Evolutionary conservation across 2,329 filamentous ascomycete species (phyloP).

Genomic region (Fusarium sterilihyphosum): DNA sequence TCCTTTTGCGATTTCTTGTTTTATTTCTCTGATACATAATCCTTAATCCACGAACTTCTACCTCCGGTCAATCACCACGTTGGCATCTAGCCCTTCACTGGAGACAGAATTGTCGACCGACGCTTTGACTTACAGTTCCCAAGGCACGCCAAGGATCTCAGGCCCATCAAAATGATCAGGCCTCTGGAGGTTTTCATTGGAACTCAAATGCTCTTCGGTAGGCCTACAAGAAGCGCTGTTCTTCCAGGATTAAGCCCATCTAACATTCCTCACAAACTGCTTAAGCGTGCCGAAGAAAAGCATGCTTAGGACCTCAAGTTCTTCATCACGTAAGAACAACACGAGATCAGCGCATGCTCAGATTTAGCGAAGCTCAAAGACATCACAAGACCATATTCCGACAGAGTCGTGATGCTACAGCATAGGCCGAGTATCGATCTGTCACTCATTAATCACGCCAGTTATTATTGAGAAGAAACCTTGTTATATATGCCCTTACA

Average conservation of each 20-base stretch:
- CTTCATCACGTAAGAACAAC: not conserved
- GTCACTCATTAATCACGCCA: not conserved
- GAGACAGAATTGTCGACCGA: too few relatives aligned
- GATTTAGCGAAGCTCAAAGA: not conserved
- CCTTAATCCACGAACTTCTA: rapidly evolving
- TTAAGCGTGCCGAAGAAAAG: not conserved
- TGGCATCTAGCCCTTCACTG: not conserved
- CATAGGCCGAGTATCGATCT: not conserved
- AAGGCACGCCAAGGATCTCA: not conserved
- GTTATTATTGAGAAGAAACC: not conserved
- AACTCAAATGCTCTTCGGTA: not conserved
- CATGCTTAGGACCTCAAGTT: not conserved
- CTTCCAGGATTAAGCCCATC: not conserved
- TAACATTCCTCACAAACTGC: not conserved
- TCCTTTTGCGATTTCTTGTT: not conserved
- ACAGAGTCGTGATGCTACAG: not conserved
- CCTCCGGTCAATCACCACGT: rapidly evolving
- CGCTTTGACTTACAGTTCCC: not conserved
- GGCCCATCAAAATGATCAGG: not conserved
- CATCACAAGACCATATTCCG: not conserved
- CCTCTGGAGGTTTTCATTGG: not conserved
- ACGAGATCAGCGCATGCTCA: constrained; percentile 7
- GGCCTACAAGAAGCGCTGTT: not conserved
- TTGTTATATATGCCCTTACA: not conserved
- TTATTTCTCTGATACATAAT: too few relatives aligned